Evolutionary conservation across 371 early-diverging fungal species (phyloP), one percentile per base, ranked within the genome.

Genomic region (Rhizopus arrhizus): DNA sequence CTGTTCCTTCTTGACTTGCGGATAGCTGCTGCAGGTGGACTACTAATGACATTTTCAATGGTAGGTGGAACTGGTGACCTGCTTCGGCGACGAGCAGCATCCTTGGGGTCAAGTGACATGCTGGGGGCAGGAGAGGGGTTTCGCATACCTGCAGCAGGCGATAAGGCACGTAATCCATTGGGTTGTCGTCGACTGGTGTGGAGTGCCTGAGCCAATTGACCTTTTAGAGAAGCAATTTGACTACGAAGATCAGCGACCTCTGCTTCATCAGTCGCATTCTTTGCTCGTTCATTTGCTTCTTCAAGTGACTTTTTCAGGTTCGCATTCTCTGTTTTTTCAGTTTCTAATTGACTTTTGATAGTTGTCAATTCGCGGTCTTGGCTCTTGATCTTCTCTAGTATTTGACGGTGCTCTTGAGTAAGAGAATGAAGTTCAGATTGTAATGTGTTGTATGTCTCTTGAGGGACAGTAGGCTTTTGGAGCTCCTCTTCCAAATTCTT

Each of bases 301-400:
- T 72, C 72, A 8, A 78, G 34, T 41, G 73, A 50, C 31, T 75
- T 77, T n/a, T 88, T 80, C 33, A 95, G 75, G 36, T 72, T 75
- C 28, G 82, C 82, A 12, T 87, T 87, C 62, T 90, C 90, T 22
- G 89, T 85, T 59, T 87, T 85, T 64, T 83, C 78, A 58, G 80
- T 72, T 28, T 74, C 70, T n/a, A 90, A 65, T 58, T 89, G 85
- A 11, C 70, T 80, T 12, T 82, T 82, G 45, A 91, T 77, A 16
- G 75, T 66, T 31, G 77, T 69, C 28, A 91, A 75, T 49, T 89
- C 84, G 5, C 78, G 80, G 15, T 91, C 90, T 54, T 89, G 80
- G 35, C 77, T 68, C 52, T 82, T 75, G 54, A 88, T 68, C 70
- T 86, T 85, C 40, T 88, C 86, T 40, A 65, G 52, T 3, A 81